A percentile compares a stretch with the other conserved stretches of the same genome.
Conservation (phyloP, 768 basidiomycete genomes). For the Lactifluus pinguis region DNA sequence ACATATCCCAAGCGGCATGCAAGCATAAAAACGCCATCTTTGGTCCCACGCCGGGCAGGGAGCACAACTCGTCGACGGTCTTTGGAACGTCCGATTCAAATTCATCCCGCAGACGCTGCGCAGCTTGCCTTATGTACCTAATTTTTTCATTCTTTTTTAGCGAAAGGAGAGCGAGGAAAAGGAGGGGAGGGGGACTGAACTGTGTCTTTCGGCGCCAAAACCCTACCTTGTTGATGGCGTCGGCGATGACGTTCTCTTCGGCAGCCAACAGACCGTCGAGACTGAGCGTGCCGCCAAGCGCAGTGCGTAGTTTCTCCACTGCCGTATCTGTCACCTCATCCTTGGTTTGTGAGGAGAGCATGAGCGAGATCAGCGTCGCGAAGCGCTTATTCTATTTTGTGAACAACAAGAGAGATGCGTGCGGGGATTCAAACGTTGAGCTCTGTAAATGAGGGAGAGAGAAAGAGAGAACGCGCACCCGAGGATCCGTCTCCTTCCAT, state of each 20-base stretch:
- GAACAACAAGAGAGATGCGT: no score
- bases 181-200: constrained; percentile 38
- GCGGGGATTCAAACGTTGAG: no score
- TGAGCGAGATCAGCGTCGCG: constrained; percentile 81
- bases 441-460: neutral
- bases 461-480: constrained; percentile 32
- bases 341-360: constrained; percentile 95
- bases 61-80: constrained; percentile 81
- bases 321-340: constrained; percentile 83
- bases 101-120: constrained; percentile 55
- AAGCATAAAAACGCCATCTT: constrained; percentile 91
- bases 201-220: constrained; percentile 87
- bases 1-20: constrained; percentile 82
- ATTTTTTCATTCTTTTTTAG: neutral
- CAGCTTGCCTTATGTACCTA: constrained; percentile 71
- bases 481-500: constrained; percentile 50
- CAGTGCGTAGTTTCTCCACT: constrained; percentile 57
- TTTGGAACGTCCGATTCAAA: constrained; percentile 82
- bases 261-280: constrained; percentile 62
- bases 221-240: constrained; percentile 81
- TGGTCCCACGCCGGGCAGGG: constrained; percentile 85
- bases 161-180: neutral
- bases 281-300: constrained; percentile 73
- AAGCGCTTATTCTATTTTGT: constrained; percentile 62
- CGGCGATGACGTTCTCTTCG: constrained; percentile 50